Percentiles rank a stretch among this genome's conserved stretches.
These are phyloP conservation scores for Mycosphaerelloides madeirae DNA, from an alignment of 2,329 filamentous ascomycete species.

Conservation along the genomic window DNA sequence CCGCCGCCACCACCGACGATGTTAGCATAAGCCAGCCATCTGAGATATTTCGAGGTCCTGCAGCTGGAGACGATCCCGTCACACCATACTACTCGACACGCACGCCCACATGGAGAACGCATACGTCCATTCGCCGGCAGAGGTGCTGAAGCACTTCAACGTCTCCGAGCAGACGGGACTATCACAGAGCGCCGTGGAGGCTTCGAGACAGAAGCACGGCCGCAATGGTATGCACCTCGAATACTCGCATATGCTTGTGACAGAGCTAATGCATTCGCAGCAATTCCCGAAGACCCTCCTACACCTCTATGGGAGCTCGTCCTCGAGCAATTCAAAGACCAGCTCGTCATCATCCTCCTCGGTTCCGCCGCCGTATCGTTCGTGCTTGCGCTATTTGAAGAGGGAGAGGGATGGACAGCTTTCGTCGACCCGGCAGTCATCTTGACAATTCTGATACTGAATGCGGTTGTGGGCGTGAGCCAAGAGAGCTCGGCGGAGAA, in stretches of 20 bases:
- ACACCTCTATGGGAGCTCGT: conserved; percentile 96
- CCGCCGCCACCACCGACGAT: too few relatives aligned
- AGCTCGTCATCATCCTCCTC: conserved; percentile 90
- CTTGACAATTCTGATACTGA: conserved; percentile 91
- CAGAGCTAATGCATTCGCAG: conserved; percentile 38
- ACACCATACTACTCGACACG: background rate
- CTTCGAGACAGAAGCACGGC: conserved; percentile 32
- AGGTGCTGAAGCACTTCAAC: conserved; percentile 35
- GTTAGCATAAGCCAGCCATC: conserved; percentile 1
- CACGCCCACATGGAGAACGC: conserved; percentile 34
- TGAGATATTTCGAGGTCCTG: background rate
- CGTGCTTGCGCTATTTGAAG: conserved; percentile 85
- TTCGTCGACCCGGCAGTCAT: conserved; percentile 97
- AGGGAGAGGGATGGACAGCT: conserved; percentile 88
- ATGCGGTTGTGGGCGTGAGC: conserved; percentile 93
- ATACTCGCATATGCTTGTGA: background rate
- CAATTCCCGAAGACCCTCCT: conserved; percentile 81
- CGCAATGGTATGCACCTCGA: conserved; percentile 31
- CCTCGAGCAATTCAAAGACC: conserved; percentile 98
- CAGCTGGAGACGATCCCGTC: too few relatives aligned
- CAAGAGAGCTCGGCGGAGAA: conserved; percentile 99
- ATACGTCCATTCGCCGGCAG: conserved; percentile 30
- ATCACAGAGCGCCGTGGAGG: conserved; percentile 27
- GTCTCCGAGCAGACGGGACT: conserved; percentile 33
- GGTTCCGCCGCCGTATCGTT: conserved; percentile 93